Conservation (phyloP, 108 stramenopile genomes). For the Nitzschia sp. region DNA sequence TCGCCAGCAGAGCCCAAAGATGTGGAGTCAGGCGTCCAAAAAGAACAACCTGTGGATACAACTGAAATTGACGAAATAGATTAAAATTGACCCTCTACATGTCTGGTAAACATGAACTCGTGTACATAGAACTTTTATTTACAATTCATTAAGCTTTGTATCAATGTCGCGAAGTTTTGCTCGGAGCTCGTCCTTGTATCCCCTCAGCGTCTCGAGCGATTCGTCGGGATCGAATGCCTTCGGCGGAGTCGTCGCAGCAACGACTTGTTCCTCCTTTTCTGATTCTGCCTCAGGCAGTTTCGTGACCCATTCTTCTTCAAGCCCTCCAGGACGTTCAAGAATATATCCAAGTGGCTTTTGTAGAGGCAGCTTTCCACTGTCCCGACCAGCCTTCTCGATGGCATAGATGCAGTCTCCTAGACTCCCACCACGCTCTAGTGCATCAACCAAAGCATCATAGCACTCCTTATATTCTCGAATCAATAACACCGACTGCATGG, state of each 20-base stretch:
- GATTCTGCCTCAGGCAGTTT: conserved; percentile 22
- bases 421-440: conserved; percentile 73
- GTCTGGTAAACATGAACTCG: background rate
- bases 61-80: background rate
- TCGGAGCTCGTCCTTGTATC: conserved; percentile 13
- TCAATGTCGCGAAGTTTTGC: conserved; percentile 1
- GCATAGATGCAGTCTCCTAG: conserved; percentile 84
- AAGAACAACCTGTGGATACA: background rate
- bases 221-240: conserved; percentile 15
- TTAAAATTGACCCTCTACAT: too few species aligned
- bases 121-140: background rate
- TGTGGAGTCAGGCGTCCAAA: background rate
- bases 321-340: conserved; percentile 48
- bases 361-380: conserved; percentile 49
- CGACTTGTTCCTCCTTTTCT: background rate
- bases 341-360: conserved; percentile 66
- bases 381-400: conserved; percentile 76
- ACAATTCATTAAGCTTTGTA: conserved; percentile 18
- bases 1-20: background rate
- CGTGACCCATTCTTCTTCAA: conserved; percentile 53
- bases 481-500: conserved; percentile 74
- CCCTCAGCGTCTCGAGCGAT: conserved; percentile 25
- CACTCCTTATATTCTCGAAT: conserved; percentile 75
- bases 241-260: too few species aligned
- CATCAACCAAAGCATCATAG: conserved; percentile 85